These are phyloP conservation scores for Carex sylvatica DNA, from an alignment of 202 grass and related monocot genomes.

Conservation along the genomic window DNA sequence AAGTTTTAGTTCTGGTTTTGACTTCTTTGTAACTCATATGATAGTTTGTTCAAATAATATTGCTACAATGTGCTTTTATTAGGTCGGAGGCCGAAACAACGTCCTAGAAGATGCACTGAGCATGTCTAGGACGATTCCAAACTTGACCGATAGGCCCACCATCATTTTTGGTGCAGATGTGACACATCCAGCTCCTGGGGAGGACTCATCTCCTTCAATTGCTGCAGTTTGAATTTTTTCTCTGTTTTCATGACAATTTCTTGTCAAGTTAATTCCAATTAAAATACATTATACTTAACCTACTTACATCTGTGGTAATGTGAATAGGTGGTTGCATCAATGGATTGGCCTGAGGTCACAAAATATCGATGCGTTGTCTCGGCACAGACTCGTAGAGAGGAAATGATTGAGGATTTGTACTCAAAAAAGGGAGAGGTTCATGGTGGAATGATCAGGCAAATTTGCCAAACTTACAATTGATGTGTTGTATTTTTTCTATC, in stretches of 20 bases:
- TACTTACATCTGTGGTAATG: not conserved
- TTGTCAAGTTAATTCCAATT: not conserved
- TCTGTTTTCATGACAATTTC: not conserved
- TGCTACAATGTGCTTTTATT: not conserved
- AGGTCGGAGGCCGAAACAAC: constrained; percentile 76
- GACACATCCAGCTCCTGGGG: constrained; percentile 67
- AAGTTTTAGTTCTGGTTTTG: not conserved
- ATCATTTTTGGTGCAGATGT: constrained; percentile 85
- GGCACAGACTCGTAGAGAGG: constrained; percentile 60
- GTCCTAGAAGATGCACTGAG: constrained; percentile 48
- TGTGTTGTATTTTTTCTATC: not conserved
- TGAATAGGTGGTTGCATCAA: constrained; percentile 50
- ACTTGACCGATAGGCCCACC: constrained; percentile 53
- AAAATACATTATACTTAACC: not conserved
- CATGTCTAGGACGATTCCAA: constrained; percentile 42
- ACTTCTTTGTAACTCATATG: not conserved
- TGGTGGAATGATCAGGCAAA: constrained; percentile 61
- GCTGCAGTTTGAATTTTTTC: constrained; percentile 46
- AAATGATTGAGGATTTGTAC: constrained; percentile 71
- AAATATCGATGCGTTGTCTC: constrained; percentile 59
- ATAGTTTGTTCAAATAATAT: not conserved
- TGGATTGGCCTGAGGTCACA: constrained; percentile 71
- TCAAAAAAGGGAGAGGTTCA: constrained; percentile 32
- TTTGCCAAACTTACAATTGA: not conserved
- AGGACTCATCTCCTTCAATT: constrained; percentile 68